Evolutionary conservation across 306 rosid species (phyloP).

Genomic region (Delonix regia): DNA sequence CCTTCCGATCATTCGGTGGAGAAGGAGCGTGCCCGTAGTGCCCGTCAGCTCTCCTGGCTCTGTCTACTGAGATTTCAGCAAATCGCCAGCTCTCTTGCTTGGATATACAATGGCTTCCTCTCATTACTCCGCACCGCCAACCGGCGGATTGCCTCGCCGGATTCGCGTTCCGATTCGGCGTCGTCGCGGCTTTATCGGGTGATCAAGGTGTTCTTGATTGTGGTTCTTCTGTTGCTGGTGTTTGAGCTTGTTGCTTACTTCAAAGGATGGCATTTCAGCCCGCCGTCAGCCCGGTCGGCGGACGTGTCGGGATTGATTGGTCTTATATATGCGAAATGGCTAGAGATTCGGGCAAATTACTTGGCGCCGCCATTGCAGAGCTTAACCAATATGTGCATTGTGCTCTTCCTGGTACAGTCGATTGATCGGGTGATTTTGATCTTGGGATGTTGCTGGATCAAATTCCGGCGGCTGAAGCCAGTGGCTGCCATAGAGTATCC

Average conservation of each 20-base stretch:
- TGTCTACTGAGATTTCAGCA: constrained; percentile 74
- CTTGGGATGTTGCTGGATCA: constrained; percentile 95
- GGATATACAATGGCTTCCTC: constrained; percentile 47
- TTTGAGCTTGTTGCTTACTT: constrained; percentile 89
- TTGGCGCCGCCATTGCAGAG: constrained; percentile 88
- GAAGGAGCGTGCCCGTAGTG: constrained; percentile 74
- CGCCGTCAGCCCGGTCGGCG: constrained; percentile 63
- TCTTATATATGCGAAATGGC: constrained; percentile 70
- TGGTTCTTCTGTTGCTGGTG: constrained; percentile 60
- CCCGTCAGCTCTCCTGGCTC: constrained; percentile 84
- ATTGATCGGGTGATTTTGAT: constrained; percentile 80
- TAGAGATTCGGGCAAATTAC: constrained; percentile 66
- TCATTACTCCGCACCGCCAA: constrained; percentile 66
- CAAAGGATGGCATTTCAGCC: constrained; percentile 93
- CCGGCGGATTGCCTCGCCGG: constrained; percentile 62
- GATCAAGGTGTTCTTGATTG: constrained; percentile 64
- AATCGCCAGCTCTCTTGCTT: constrained; percentile 57
- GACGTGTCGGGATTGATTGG: constrained; percentile 70
- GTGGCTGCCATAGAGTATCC: constrained; percentile 61
- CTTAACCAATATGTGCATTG: constrained; percentile 75
- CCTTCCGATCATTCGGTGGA: constrained; percentile 52
- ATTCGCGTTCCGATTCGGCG: constrained; percentile 59
- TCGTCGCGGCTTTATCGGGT: constrained; percentile 75
- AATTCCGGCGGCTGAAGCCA: constrained; percentile 73
- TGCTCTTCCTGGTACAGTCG: constrained; percentile 82